Evolutionary conservation across 2,329 filamentous ascomycete genomes (phyloP).

Genomic region (Aspergillus ruber): DNA sequence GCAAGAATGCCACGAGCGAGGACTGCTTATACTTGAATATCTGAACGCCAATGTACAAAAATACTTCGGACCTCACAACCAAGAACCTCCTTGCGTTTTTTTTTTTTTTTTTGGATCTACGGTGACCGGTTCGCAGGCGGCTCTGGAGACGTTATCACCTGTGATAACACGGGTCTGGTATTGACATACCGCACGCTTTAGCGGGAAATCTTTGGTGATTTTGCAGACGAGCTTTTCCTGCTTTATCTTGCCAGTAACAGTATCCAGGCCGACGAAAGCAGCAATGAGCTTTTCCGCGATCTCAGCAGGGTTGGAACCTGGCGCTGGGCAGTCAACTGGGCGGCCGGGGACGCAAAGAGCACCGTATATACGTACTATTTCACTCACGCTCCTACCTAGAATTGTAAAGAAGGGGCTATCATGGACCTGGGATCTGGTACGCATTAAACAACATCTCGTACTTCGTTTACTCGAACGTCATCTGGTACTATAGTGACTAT

Average conservation of each 20-base stretch:
- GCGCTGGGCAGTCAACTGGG: constrained; percentile 20
- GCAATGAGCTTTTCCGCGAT: constrained; percentile 20
- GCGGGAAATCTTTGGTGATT: constrained; percentile 13
- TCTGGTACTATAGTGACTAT: constrained; percentile 22
- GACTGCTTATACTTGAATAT: constrained; percentile 18
- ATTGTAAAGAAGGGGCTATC: constrained; percentile 19
- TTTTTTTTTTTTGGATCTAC: constrained; percentile 17
- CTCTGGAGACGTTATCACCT: constrained; percentile 12
- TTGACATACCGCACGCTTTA: constrained; percentile 14
- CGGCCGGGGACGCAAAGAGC: constrained; percentile 14
- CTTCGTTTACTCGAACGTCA: constrained; percentile 15
- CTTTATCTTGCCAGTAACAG: constrained; percentile 19
- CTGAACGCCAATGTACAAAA: constrained; percentile 18
- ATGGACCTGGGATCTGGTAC: constrained; percentile 26
- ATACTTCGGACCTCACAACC: constrained; percentile 5
- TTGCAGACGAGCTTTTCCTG: constrained; percentile 11
- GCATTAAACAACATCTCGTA: constrained; percentile 27
- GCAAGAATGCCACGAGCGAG: constrained; percentile 29
- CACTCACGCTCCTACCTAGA: constrained; percentile 21
- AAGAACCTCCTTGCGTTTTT: constrained; percentile 20
- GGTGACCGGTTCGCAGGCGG: constrained; percentile 12
- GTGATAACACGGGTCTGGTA: constrained; percentile 16
- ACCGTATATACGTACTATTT: constrained; percentile 27
- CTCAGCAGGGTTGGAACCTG: constrained; percentile 18
- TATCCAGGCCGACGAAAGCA: constrained; percentile 13